Evolutionary conservation across 2,329 filamentous ascomycete species (phyloP).

Genomic region (Phyllosticta paracitricarpa): DNA sequence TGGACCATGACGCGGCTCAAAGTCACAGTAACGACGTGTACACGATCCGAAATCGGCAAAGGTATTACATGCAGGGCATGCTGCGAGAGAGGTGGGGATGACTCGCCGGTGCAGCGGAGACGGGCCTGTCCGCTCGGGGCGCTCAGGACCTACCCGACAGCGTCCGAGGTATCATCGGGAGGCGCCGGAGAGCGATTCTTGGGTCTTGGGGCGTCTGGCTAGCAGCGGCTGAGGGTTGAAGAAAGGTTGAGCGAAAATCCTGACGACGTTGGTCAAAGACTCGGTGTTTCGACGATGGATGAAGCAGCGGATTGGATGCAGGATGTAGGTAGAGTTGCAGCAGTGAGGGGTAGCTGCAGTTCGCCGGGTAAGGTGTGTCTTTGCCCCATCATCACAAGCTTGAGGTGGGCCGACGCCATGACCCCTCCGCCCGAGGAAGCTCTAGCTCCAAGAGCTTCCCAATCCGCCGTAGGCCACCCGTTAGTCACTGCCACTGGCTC

Average conservation of each 20-base stretch:
- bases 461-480: not conserved
- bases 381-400: constrained; percentile 9
- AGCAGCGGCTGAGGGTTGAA: not conserved
- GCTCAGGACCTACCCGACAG: not conserved
- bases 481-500: constrained; percentile 1
- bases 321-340: not conserved
- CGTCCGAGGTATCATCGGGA: not conserved
- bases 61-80: not conserved
- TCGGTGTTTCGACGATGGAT: not conserved
- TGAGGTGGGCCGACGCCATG: not conserved
- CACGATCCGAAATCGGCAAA: not conserved
- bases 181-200: not conserved
- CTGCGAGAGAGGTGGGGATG: not conserved
- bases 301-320: not conserved
- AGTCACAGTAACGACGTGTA: not conserved
- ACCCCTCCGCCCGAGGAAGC: constrained; percentile 11
- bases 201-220: not conserved
- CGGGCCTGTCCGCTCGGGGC: not conserved
- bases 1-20: not conserved
- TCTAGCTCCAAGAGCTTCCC: constrained; percentile 4
- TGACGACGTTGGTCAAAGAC: not conserved
- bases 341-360: not conserved
- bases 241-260: not conserved
- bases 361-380: not conserved
- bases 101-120: not conserved